A percentile compares a stretch with the other conserved stretches of the same genome.
Evolutionary conservation across 768 basidiomycete genomes (phyloP).

Genomic region (Russula emetica): DNA sequence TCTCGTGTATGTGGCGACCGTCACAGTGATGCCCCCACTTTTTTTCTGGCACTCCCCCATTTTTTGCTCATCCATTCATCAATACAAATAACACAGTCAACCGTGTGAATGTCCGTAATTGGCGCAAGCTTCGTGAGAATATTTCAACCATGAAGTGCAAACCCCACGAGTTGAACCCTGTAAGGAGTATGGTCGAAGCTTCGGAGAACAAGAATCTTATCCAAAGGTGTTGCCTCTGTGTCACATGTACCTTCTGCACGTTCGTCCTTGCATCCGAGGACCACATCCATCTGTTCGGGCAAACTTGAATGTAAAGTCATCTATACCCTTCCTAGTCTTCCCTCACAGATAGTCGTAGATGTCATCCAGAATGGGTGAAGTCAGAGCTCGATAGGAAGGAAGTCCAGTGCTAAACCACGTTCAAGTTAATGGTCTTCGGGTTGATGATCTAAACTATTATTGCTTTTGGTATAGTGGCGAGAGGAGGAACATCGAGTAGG

Average conservation of each 20-base stretch:
- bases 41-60: background rate
- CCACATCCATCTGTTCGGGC: background rate
- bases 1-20: background rate
- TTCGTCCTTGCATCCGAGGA: background rate
- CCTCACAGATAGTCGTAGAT: background rate
- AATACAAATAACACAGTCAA: background rate
- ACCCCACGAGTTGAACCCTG: background rate
- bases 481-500: too few relatives aligned
- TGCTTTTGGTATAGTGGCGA: background rate
- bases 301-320: background rate
- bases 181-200: background rate
- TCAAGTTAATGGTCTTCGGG: background rate
- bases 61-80: background rate
- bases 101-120: background rate
- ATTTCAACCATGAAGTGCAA: background rate
- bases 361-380: background rate
- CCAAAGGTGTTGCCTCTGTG: background rate
- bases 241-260: background rate
- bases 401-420: background rate
- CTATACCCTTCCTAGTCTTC: background rate
- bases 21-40: background rate
- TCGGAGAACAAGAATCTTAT: background rate
- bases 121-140: background rate
- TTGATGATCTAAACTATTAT: background rate
- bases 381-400: background rate